A percentile compares a stretch with the other conserved stretches of the same genome.
Evolutionary conservation across 2,329 filamentous ascomycete genomes (phyloP).

Genomic region (Thielaviopsis cerberus): DNA sequence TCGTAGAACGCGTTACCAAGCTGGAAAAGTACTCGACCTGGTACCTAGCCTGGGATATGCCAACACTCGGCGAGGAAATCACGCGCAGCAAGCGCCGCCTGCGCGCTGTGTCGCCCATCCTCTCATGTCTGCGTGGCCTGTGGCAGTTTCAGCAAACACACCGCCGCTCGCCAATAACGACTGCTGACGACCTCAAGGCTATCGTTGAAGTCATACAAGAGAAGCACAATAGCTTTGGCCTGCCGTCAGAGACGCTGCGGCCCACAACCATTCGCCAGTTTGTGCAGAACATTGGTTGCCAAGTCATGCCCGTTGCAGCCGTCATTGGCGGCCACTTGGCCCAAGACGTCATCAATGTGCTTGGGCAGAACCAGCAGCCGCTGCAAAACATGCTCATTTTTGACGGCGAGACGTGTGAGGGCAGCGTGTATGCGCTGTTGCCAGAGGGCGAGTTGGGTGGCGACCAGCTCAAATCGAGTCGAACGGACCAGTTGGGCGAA

Average conservation of each 20-base stretch:
- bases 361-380: slow-evolving; percentile 78
- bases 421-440: slow-evolving; percentile 65
- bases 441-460: slow-evolving; percentile 33
- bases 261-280: slow-evolving; percentile 66
- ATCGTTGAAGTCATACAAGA: slow-evolving; percentile 66
- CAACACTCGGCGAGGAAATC: slow-evolving; percentile 47
- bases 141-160: slow-evolving; percentile 60
- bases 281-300: slow-evolving; percentile 66
- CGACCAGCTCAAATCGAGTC: slow-evolving; percentile 4
- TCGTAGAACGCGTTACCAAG: slow-evolving; percentile 75
- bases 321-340: slow-evolving; percentile 79
- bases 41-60: slow-evolving; percentile 56
- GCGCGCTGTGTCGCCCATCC: slow-evolving; percentile 59
- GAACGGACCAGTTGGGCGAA: not conserved
- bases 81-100: slow-evolving; percentile 45
- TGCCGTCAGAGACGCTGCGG: slow-evolving; percentile 47
- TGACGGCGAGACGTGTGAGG: slow-evolving; percentile 64
- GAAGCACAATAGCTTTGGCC: slow-evolving; percentile 55
- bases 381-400: slow-evolving; percentile 91
- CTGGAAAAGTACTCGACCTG: slow-evolving; percentile 79
- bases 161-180: slow-evolving; percentile 25
- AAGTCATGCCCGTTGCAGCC: slow-evolving; percentile 72
- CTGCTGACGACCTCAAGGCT: slow-evolving; percentile 27
- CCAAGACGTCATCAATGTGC: slow-evolving; percentile 92
- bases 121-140: slow-evolving; percentile 72